phyloP scores from a whole-genome alignment of 768 basidiomycete genomes.

The Lactarius quietus region DNA sequence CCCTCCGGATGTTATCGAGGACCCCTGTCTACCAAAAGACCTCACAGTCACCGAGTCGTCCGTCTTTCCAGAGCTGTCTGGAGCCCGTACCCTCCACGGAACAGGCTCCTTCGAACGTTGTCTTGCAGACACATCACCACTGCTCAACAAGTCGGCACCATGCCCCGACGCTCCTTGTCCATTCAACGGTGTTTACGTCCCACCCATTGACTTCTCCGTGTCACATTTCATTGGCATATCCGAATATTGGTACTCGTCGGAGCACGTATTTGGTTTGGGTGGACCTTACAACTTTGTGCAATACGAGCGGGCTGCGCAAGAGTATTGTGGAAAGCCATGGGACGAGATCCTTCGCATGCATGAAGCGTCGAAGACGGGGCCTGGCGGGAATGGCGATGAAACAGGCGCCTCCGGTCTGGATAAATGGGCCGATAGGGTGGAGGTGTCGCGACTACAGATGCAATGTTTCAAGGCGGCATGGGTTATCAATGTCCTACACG shows the following conservation, averaged over 20 bases:
- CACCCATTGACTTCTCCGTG: conserved; percentile 89
- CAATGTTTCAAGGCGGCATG: conserved; percentile 99
- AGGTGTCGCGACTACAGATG: conserved; percentile 84
- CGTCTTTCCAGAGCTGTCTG: conserved; percentile 39
- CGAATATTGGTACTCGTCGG: conserved; percentile 99
- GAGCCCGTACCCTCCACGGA: conserved; percentile 62
- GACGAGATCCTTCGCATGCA: conserved; percentile 66
- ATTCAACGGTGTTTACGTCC: conserved; percentile 93
- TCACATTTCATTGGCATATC: conserved; percentile 96
- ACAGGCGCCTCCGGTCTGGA: conserved; percentile 60
- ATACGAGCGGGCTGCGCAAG: conserved; percentile 88
- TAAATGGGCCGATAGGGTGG: conserved; percentile 71
- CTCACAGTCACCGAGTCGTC: conserved; percentile 60
- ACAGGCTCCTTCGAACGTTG: conserved; percentile 91
- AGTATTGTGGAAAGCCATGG: conserved; percentile 85
- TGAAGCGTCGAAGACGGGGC: conserved; percentile 42
- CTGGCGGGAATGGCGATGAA: conserved; percentile 58
- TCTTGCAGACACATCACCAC: conserved; percentile 60
- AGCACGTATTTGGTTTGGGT: conserved; percentile 92
- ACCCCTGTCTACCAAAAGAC: conserved; percentile 87
- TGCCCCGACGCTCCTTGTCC: conserved; percentile 85
- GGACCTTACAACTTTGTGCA: conserved; percentile 95
- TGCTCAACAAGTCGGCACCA: conserved; percentile 81
- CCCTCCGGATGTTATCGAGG: conserved; percentile 48
- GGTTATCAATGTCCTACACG: conserved; percentile 94